Conservation (phyloP, 495 filamentous ascomycete species). For the Collariella sp. region DNA sequence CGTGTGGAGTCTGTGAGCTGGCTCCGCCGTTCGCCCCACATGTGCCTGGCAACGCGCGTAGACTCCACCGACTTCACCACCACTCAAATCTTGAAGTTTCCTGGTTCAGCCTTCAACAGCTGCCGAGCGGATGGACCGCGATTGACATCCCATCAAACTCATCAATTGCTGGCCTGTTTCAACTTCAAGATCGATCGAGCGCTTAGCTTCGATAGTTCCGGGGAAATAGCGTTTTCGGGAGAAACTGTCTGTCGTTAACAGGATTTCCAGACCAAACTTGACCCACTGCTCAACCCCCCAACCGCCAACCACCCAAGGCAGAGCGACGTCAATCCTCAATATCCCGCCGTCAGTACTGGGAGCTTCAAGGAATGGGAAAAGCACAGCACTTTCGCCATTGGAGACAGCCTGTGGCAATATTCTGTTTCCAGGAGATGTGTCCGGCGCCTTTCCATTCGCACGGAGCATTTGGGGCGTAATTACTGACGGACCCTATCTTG, state of each 20-base stretch:
- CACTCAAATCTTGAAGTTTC: neutral
- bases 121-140: too few relatives aligned
- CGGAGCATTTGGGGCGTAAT: constrained; percentile 9
- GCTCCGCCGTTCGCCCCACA: neutral
- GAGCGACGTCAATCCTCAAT: neutral
- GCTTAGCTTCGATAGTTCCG: too few relatives aligned
- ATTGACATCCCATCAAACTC: too few relatives aligned
- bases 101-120: too few relatives aligned
- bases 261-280: too few relatives aligned
- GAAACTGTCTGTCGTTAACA: too few relatives aligned
- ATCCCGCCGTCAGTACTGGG: neutral
- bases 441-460: neutral
- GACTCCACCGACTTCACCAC: neutral
- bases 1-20: neutral
- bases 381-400: neutral
- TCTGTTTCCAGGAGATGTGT: neutral
- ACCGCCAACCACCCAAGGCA: too few relatives aligned
- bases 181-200: too few relatives aligned
- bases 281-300: too few relatives aligned
- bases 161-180: too few relatives aligned
- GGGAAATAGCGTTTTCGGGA: too few relatives aligned
- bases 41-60: neutral
- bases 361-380: neutral
- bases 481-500: neutral
- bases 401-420: neutral